These are phyloP conservation scores for Plectosphaerella plurivora DNA, from an alignment of 2,329 filamentous ascomycete genomes.

Conservation along the genomic window DNA sequence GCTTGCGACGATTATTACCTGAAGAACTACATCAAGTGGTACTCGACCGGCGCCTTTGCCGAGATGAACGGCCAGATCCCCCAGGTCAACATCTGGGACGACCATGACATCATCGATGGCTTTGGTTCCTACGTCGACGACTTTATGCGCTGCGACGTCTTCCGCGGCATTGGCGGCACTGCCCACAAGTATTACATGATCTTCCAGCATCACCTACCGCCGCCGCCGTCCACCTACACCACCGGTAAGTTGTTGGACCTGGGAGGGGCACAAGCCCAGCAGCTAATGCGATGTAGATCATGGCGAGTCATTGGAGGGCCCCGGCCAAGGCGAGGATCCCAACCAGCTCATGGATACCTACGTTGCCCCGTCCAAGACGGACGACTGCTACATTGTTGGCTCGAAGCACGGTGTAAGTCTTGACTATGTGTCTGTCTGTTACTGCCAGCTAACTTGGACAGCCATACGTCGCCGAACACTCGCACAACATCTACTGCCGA, in stretches of 20 bases:
- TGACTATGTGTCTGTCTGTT: conserved; percentile 33
- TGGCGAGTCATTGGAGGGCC: conserved; percentile 21
- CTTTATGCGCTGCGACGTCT: conserved; percentile 91
- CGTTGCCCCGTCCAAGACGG: conserved; percentile 52
- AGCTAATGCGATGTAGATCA: conserved; percentile 36
- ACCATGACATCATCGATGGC: conserved; percentile 90
- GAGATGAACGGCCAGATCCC: conserved; percentile 86
- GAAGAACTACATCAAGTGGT: conserved; percentile 83
- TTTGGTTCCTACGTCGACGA: conserved; percentile 91
- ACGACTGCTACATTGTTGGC: conserved; percentile 76
- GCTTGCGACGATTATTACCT: conserved; percentile 90
- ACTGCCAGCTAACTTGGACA: conserved; percentile 41
- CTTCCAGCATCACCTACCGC: conserved; percentile 91
- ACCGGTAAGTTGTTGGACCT: conserved; percentile 47
- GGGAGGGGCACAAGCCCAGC: conserved; percentile 17
- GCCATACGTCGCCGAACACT: conserved; percentile 86
- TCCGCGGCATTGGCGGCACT: conserved; percentile 83
- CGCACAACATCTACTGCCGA: conserved; percentile 80
- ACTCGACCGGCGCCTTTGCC: conserved; percentile 77
- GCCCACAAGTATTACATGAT: conserved; percentile 98
- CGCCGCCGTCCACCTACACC: conserved; percentile 81
- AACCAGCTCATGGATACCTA: conserved; percentile 71
- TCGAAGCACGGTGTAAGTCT: conserved; percentile 66
- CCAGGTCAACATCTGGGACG: conserved; percentile 97
- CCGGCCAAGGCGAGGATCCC: conserved; percentile 54